Base-by-base conservation (phyloP, 495 filamentous ascomycete species). In the Echria macrotheca region DNA sequence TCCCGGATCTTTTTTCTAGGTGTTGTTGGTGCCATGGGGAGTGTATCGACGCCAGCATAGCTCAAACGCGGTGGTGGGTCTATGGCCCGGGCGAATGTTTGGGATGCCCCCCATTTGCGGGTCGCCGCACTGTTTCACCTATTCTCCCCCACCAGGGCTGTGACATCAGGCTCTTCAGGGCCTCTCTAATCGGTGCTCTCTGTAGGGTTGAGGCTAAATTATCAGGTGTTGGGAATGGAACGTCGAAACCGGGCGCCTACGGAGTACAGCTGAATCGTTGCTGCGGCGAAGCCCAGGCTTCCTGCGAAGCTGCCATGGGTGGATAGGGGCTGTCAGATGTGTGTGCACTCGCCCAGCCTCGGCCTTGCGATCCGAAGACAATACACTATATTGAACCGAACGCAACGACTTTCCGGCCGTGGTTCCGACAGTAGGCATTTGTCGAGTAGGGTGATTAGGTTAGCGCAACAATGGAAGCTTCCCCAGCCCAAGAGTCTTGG, bases 81-180 rank as follows among this genome's bases (percentile, higher is more conserved):
- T 31, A 43, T 40, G 44, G 53, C 58, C 55, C 42, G 65, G 55
- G 39, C 52, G 25, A 39, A 50, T 48, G 62, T 70, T 69, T 69
- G 56, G 58, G 52, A 58, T 54, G 57, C 44, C 43, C 55, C 44
- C 54, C 45, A 50, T 50, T 51, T 54, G 52, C 53, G 59, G 61
- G 52, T 47, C 51, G 64, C 58, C 51, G 54, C 52, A 54, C 41
- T 61, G 67, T 70, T 70, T 69, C 70, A 70, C 59, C 53, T 59
- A 52, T 58, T 50, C 55, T 33, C 44, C 44, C 52, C 40, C 39
- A 24, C 52, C 54, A 56, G 51, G 39, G 56, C 39, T 53, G 52
- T 54, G 54, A 56, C 60, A 52, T 39, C 33, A 35, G 31, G 21
- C 22, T 40, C 33, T 49, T 35, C 41, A 25, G 39, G 42, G 32